phyloP scores from a whole-genome alignment of 768 basidiomycete species.

The Dacryopinax primogenitus region DNA sequence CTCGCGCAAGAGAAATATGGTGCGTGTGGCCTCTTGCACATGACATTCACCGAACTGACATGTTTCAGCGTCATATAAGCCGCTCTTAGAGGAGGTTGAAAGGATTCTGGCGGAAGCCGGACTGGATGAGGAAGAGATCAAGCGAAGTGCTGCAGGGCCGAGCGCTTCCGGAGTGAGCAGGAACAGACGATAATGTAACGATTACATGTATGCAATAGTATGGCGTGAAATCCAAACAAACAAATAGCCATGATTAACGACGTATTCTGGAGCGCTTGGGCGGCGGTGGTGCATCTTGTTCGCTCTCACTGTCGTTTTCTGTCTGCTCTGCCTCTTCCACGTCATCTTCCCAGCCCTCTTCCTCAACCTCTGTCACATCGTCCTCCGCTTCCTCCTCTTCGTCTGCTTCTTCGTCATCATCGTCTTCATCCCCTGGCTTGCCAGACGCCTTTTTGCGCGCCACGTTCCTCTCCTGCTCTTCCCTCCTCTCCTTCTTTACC shows the following conservation, averaged over 20 bases:
- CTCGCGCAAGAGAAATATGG: constrained; percentile 63
- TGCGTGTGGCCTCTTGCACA: constrained; percentile 27
- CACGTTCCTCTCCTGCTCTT: constrained; percentile 88
- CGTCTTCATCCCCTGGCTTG: constrained; percentile 13
- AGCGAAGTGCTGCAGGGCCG: constrained; percentile 37
- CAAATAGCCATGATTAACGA: background rate
- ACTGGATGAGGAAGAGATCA: constrained; percentile 71
- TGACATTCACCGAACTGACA: background rate
- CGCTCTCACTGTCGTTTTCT: constrained; percentile 12
- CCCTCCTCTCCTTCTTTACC: constrained; percentile 60
- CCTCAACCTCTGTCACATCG: background rate
- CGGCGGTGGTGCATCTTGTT: background rate
- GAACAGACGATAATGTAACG: background rate
- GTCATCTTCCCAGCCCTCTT: constrained; percentile 5
- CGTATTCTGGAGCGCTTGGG: background rate
- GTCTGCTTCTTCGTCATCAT: background rate
- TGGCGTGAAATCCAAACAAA: background rate
- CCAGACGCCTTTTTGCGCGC: constrained; percentile 54
- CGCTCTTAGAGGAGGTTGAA: constrained; percentile 67
- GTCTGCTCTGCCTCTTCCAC: constrained; percentile 7
- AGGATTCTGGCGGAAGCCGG: constrained; percentile 74
- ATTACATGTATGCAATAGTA: background rate
- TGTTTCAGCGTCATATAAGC: constrained; percentile 57
- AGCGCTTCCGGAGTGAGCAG: background rate
- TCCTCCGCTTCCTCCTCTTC: constrained; percentile 8